Conservation (phyloP, 2,329 filamentous ascomycete genomes). For the Raffaelea albimanens region DNA sequence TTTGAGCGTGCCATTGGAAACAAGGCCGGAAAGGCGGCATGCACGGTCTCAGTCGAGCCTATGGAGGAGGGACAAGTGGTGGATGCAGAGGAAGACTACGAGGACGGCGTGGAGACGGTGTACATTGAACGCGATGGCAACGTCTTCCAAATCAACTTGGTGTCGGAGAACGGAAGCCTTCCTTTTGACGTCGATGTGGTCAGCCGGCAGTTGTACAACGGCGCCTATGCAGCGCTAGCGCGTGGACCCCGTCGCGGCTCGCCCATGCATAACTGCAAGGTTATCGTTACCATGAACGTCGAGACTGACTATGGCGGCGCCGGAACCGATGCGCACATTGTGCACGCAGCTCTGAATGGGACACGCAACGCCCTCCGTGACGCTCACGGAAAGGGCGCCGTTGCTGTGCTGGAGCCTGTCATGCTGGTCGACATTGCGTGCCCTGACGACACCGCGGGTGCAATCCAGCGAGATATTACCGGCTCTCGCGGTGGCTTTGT, state of each 20-base stretch:
- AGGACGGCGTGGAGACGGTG: neutral
- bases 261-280: slow-evolving; percentile 66
- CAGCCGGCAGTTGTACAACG: slow-evolving; percentile 61
- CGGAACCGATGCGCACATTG: slow-evolving; percentile 58
- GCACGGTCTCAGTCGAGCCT: slow-evolving; percentile 59
- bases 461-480: slow-evolving; percentile 73
- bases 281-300: slow-evolving; percentile 61
- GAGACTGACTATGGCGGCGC: slow-evolving; percentile 53
- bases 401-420: slow-evolving; percentile 80
- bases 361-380: slow-evolving; percentile 60
- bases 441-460: slow-evolving; percentile 70
- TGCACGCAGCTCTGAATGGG: slow-evolving; percentile 51
- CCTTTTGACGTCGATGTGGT: slow-evolving; percentile 39
- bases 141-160: neutral
- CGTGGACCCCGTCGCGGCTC: slow-evolving; percentile 74
- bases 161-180: slow-evolving; percentile 17
- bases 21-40: slow-evolving; percentile 68
- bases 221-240: slow-evolving; percentile 72
- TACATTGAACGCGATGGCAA: slow-evolving; percentile 33
- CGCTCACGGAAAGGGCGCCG: slow-evolving; percentile 46
- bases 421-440: slow-evolving; percentile 85
- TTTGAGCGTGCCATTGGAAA: slow-evolving; percentile 77
- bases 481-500: slow-evolving; percentile 68
- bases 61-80: slow-evolving; percentile 21
- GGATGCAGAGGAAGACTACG: neutral